Evolutionary conservation across 768 basidiomycete species (phyloP), one percentile per base, ranked within the genome.

Genomic region (Amanita rimosa): DNA sequence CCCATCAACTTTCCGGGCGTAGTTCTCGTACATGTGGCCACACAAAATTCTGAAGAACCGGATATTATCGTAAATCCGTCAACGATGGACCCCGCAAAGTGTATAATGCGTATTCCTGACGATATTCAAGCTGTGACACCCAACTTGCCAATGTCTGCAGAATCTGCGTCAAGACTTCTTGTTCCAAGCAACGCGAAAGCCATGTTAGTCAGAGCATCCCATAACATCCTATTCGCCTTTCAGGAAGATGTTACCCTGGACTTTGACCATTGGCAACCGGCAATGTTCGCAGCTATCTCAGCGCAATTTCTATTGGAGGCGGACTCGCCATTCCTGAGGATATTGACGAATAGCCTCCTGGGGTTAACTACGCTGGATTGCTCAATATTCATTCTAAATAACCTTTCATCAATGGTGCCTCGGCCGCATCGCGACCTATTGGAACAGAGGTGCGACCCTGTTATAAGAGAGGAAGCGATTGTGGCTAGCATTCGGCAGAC

Each of bases 1-100:
- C 80, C 81, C 0, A 60, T 79, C 14, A 70, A 77, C 54, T 79
- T 79, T 48, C 83, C 81, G 4, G 60, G 62, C 7, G 69, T 68
- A 44, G 81, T 84, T 11, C 57, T 82, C 29, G 77, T 68, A 10
- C 66, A 77, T 47, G 69, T 84, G 38, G 57, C 64, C 9, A 64
- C 68, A 31, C 61, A 66, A 3, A 60, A 16, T 11, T 17, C 24
- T 9, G 67, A 69, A 48, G 59, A 73, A 40, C 66, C 69, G 19
- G 67, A 77, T 17, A 74, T 83, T 58, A 65, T 80, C 17, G 68
- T 68, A 52, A 73, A 72, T 26, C 65, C 69, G 14, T 61, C 60
- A 16, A 62, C 55, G 27, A 54, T 52, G 35, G 53, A 58, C 26
- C 37, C 67, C 3, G 59, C 67, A 36, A 50, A 70, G 6, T 63